These are phyloP conservation scores for Hevea brasiliensis DNA, from an alignment of 345 rosid genomes.

Conservation along the genomic window DNA sequence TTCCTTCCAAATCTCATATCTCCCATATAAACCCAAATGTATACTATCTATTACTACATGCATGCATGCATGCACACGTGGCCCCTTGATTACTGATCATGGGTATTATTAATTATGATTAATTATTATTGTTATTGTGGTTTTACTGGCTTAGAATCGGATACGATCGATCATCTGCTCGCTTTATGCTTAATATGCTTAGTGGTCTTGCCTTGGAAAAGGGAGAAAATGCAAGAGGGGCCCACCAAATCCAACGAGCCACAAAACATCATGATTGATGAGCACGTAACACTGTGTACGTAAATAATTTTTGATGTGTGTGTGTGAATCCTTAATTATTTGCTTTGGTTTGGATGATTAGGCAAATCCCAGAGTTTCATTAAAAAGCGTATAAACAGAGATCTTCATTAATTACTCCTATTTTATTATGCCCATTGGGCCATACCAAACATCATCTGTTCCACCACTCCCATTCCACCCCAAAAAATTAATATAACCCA, in stretches of 20 bases:
- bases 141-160: no score
- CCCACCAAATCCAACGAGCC: slow-evolving; percentile 78
- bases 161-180: no score
- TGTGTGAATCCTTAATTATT: background rate
- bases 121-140: no score
- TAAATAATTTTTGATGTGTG: background rate
- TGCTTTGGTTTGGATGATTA: slow-evolving; percentile 3
- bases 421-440: slow-evolving; percentile 11
- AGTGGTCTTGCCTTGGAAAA: no score
- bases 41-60: slow-evolving; percentile 3
- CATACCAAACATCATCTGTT: no score
- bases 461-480: no score
- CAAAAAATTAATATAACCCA: no score
- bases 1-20: background rate
- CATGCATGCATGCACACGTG: slow-evolving; percentile 53
- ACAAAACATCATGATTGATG: slow-evolving; percentile 60
- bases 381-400: slow-evolving; percentile 11
- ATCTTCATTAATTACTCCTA: slow-evolving; percentile 42
- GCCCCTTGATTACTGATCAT: slow-evolving; percentile 39
- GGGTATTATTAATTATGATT: background rate
- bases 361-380: slow-evolving; percentile 25
- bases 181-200: no score
- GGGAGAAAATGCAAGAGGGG: slow-evolving; percentile 9
- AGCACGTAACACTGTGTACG: background rate
- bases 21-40: no score